These are phyloP conservation scores for Saccharum spontaneum DNA, from an alignment of 176 grass and related monocot genomes.

Conservation along the genomic window DNA sequence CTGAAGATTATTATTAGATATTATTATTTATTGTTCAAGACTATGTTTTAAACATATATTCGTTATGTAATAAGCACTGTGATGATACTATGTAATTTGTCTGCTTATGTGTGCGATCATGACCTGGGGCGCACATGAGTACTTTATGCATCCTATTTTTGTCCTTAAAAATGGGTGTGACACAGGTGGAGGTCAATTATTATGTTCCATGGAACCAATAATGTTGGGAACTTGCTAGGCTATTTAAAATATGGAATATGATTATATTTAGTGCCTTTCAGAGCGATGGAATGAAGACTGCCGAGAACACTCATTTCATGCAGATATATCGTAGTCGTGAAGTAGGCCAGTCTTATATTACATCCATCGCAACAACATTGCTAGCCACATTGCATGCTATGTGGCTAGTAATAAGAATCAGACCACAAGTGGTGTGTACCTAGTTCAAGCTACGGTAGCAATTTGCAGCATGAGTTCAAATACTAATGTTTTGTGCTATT, in stretches of 20 bases:
- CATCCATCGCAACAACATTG: constrained; percentile 76
- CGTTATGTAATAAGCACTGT: too few species aligned
- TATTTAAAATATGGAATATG: neutral
- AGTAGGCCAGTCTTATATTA: constrained; percentile 94
- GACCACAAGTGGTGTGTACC: constrained; percentile 79
- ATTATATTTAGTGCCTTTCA: constrained; percentile 38
- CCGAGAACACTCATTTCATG: constrained; percentile 50
- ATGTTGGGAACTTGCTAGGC: too few species aligned
- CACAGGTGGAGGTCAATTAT: too few species aligned
- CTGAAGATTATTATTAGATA: too few species aligned
- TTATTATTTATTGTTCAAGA: too few species aligned
- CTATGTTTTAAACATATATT: too few species aligned
- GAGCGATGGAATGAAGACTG: constrained; percentile 34
- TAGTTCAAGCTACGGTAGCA: constrained; percentile 11
- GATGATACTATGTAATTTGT: too few species aligned
- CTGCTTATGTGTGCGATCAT: too few species aligned
- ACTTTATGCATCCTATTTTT: too few species aligned
- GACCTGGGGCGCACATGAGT: too few species aligned
- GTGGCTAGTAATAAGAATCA: constrained; percentile 77
- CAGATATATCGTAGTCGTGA: constrained; percentile 93
- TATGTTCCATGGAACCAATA: too few species aligned
- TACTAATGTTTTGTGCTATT: constrained; percentile 29
- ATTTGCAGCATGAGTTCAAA: neutral
- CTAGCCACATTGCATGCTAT: constrained; percentile 72
- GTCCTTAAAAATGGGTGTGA: too few species aligned